Evolutionary conservation across 2,329 filamentous ascomycete genomes (phyloP).

Genomic region (Pyrenochaeta sp.): DNA sequence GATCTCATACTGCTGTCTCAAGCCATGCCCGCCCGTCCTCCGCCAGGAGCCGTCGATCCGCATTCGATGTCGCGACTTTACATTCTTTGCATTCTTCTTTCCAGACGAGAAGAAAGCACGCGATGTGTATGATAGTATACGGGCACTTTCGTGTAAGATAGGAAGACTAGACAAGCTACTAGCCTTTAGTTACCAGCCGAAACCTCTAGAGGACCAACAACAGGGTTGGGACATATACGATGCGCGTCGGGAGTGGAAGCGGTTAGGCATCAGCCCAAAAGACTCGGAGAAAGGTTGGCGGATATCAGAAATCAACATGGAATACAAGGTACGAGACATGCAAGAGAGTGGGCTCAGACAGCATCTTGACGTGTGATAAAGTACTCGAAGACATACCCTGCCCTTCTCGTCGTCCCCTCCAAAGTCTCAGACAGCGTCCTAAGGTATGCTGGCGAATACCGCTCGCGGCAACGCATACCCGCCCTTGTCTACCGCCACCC

Average conservation of each 20-base stretch:
- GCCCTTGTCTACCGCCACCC: slow-evolving; percentile 94
- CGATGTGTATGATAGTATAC: slow-evolving; percentile 88
- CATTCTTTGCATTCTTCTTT: slow-evolving; percentile 91
- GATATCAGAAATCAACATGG: slow-evolving; percentile 86
- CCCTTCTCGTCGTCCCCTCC: slow-evolving; percentile 82
- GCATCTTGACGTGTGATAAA: slow-evolving; percentile 29
- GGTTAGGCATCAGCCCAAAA: slow-evolving; percentile 87
- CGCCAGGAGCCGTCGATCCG: slow-evolving; percentile 82
- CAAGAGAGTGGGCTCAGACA: background rate
- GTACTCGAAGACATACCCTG: slow-evolving; percentile 94
- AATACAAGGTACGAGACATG: slow-evolving; percentile 68
- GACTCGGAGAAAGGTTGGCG: slow-evolving; percentile 84
- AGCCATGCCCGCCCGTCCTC: slow-evolving; percentile 74
- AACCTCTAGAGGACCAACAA: slow-evolving; percentile 74
- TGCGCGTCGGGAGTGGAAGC: slow-evolving; percentile 81
- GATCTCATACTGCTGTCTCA: slow-evolving; percentile 80
- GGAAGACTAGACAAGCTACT: slow-evolving; percentile 88
- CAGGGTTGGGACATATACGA: slow-evolving; percentile 89
- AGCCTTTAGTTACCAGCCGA: slow-evolving; percentile 84
- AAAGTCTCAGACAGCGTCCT: slow-evolving; percentile 96
- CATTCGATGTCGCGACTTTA: slow-evolving; percentile 91
- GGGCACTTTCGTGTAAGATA: slow-evolving; percentile 79
- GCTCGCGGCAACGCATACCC: slow-evolving; percentile 88
- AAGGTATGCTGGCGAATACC: slow-evolving; percentile 89
- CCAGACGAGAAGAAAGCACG: slow-evolving; percentile 75